Conservation (phyloP, 164 flowering plant species). For the Vitis rupestris region DNA sequence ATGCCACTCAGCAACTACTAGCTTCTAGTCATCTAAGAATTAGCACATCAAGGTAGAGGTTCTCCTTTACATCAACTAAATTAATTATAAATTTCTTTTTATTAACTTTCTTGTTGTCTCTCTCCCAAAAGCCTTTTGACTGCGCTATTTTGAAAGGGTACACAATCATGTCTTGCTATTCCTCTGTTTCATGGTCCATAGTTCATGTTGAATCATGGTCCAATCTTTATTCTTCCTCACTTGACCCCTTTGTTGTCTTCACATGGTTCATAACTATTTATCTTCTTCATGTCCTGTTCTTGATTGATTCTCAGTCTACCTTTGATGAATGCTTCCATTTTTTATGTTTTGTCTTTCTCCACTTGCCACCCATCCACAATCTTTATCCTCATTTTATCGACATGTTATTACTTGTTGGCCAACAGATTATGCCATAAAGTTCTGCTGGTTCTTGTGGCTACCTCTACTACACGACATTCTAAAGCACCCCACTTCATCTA, state of each 20-base stretch:
- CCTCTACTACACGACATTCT: too few relatives aligned
- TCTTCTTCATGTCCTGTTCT: not conserved
- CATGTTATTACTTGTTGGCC: too few relatives aligned
- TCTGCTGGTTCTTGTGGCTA: too few relatives aligned
- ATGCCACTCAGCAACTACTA: constrained; percentile 85
- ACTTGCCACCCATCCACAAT: not conserved
- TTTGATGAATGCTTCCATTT: not conserved
- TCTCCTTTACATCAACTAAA: not conserved
- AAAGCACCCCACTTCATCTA: too few relatives aligned
- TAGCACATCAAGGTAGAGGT: constrained; percentile 75
- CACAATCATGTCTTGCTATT: too few relatives aligned
- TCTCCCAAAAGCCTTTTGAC: not conserved
- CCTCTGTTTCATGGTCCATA: not conserved
- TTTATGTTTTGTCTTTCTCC: not conserved
- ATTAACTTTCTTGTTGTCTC: not conserved
- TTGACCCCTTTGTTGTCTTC: not conserved
- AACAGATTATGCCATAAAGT: too few relatives aligned
- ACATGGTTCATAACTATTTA: not conserved
- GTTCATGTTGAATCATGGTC: not conserved
- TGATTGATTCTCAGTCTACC: not conserved
- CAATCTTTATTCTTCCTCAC: not conserved
- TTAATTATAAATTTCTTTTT: not conserved
- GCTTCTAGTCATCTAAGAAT: constrained; percentile 80
- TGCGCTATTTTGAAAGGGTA: not conserved
- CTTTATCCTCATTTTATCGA: not conserved